These are phyloP conservation scores for Leucoagaricus sp. DNA, from an alignment of 1,284 basidiomycete species.

Conservation along the genomic window DNA sequence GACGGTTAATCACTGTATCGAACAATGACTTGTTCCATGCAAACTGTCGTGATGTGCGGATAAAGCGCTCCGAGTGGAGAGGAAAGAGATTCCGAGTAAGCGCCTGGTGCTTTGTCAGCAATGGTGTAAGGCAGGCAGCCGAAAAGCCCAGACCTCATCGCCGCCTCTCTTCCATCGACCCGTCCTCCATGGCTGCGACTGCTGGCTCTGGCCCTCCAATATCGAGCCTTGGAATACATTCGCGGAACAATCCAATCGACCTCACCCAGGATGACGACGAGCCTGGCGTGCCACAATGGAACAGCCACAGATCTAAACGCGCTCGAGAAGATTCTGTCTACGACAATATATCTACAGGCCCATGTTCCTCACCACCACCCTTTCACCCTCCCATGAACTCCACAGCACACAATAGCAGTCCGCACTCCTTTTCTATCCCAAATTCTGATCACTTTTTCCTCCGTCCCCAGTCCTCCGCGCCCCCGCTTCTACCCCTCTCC, in stretches of 20 bases:
- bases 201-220: slow-evolving; percentile 17
- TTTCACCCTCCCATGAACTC: slow-evolving; percentile 12
- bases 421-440: slow-evolving; percentile 16
- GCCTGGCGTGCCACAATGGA: slow-evolving; percentile 24
- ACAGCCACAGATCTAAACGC: slow-evolving; percentile 40
- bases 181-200: slow-evolving; percentile 23
- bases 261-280: slow-evolving; percentile 63
- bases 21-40: not conserved
- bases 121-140: not conserved
- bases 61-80: not conserved
- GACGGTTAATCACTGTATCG: too few relatives aligned
- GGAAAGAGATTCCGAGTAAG: not conserved
- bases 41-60: not conserved
- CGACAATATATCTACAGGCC: not conserved
- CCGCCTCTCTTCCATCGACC: slow-evolving; percentile 3
- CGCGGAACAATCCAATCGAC: slow-evolving; percentile 51
- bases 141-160: slow-evolving; percentile 9
- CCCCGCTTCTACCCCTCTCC: slow-evolving; percentile 14
- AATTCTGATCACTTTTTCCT: slow-evolving; percentile 19
- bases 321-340: slow-evolving; percentile 9
- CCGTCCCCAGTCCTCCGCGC: slow-evolving; percentile 20
- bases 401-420: slow-evolving; percentile 4
- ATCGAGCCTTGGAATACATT: slow-evolving; percentile 20
- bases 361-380: slow-evolving; percentile 17
- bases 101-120: slow-evolving; percentile 12